phyloP scores from a whole-genome alignment of 805 yeast genomes.

The Lipomyces chichibuensis region DNA sequence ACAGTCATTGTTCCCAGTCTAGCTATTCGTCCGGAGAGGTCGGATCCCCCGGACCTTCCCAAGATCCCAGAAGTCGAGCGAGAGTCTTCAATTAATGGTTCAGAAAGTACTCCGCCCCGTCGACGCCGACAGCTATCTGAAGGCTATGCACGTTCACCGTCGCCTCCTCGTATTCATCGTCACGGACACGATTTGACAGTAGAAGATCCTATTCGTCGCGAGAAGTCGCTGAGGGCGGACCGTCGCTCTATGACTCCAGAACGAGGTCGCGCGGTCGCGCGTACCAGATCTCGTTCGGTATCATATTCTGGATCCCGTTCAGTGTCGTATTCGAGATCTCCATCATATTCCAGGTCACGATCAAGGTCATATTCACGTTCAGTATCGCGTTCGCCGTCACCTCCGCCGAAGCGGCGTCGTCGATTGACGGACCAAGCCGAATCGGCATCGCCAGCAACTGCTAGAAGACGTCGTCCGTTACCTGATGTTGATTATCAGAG shows the following conservation, averaged over 20 bases:
- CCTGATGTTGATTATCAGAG: constrained; percentile 39
- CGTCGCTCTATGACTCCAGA: background rate
- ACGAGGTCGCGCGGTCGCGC: background rate
- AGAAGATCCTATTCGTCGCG: background rate
- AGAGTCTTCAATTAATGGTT: background rate
- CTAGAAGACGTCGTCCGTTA: constrained; percentile 11
- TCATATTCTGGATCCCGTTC: constrained; percentile 13
- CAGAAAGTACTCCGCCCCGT: background rate
- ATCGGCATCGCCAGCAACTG: constrained; percentile 6
- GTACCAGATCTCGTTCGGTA: background rate
- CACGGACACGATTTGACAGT: background rate
- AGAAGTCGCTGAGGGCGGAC: background rate
- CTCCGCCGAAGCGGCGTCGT: constrained; percentile 8
- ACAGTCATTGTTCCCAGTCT: background rate
- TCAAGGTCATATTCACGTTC: constrained; percentile 9
- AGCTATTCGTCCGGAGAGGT: background rate
- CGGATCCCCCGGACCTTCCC: background rate
- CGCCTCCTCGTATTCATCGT: background rate
- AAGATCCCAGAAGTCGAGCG: background rate
- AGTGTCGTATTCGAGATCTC: constrained; percentile 13
- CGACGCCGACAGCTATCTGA: background rate
- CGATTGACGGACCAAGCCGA: constrained; percentile 4
- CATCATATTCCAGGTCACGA: constrained; percentile 10
- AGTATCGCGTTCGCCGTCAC: constrained; percentile 12
- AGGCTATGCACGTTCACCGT: background rate